Percentiles rank a stretch among this genome's conserved stretches.
These are phyloP conservation scores for Serendipita sp. DNA, from an alignment of 768 basidiomycete species.

Conservation along the genomic window DNA sequence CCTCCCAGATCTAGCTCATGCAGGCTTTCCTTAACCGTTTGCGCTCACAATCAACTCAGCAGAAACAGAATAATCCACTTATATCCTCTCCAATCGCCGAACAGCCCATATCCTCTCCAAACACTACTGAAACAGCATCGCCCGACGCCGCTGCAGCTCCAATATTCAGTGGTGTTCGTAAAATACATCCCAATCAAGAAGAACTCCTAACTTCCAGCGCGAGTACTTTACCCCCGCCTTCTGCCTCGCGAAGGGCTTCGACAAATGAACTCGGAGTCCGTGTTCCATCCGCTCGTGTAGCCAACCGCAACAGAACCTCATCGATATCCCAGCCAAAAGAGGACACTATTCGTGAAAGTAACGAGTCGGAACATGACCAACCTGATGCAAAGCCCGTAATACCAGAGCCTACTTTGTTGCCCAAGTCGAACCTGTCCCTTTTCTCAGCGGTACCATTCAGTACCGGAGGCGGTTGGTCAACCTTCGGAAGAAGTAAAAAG, in stretches of 20 bases:
- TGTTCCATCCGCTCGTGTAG: not conserved
- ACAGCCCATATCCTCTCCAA: not conserved
- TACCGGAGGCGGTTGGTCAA: not conserved
- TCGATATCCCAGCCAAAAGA: not conserved
- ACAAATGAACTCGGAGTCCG: conserved; percentile 1
- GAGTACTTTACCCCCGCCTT: not conserved
- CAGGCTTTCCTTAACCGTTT: not conserved
- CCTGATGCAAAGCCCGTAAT: not conserved
- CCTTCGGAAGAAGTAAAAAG: conserved; percentile 3
- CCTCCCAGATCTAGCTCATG: not conserved
- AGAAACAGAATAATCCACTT: not conserved
- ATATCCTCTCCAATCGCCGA: not conserved
- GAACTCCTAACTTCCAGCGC: not conserved
- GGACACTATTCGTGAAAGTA: conserved; percentile 1
- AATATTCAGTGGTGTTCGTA: not conserved
- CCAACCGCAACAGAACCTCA: not conserved
- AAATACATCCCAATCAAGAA: conserved; percentile 3
- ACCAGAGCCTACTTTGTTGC: not conserved
- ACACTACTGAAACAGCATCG: not conserved
- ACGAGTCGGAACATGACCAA: not conserved
- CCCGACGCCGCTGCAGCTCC: not conserved
- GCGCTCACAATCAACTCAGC: not conserved
- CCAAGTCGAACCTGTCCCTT: not conserved
- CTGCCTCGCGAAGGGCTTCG: not conserved
- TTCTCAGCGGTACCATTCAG: conserved; percentile 4